These are phyloP conservation scores for Hanseniaspora gamundiae DNA, from an alignment of 1,139 yeast species.

Conservation along the genomic window DNA sequence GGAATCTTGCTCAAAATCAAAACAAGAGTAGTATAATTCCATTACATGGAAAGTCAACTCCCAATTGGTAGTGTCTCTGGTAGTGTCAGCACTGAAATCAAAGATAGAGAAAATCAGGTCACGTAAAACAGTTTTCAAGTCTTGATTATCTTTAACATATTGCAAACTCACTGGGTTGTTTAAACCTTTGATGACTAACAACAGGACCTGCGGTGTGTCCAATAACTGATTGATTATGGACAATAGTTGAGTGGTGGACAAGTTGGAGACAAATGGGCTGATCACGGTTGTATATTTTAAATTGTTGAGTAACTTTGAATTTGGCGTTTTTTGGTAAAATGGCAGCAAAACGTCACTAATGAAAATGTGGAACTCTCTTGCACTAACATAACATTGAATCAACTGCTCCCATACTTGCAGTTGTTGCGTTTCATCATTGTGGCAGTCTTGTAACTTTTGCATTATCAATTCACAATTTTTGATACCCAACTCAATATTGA, in stretches of 20 bases:
- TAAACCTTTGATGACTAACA: slow-evolving; percentile 1
- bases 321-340: slow-evolving; percentile 20
- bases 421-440: slow-evolving; percentile 14
- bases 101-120: background rate
- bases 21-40: slow-evolving; percentile 22
- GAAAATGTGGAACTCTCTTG: slow-evolving; percentile 47
- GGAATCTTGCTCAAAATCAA: background rate
- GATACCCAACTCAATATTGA: slow-evolving; percentile 43
- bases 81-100: slow-evolving; percentile 6
- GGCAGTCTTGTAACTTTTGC: slow-evolving; percentile 12
- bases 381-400: slow-evolving; percentile 38
- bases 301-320: slow-evolving; percentile 20
- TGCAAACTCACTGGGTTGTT: background rate
- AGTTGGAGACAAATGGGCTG: slow-evolving; percentile 29
- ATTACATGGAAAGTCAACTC: slow-evolving; percentile 35
- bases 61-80: slow-evolving; percentile 28
- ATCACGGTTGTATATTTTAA: slow-evolving; percentile 28
- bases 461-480: slow-evolving; percentile 25
- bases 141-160: background rate
- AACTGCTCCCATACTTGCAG: slow-evolving; percentile 29
- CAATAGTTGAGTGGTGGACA: slow-evolving; percentile 38
- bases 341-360: slow-evolving; percentile 34
- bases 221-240: background rate
- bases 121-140: background rate
- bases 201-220: background rate